phyloP scores from a whole-genome alignment of 352 stramenopile genomes.

The Pythium chondricola region DNA sequence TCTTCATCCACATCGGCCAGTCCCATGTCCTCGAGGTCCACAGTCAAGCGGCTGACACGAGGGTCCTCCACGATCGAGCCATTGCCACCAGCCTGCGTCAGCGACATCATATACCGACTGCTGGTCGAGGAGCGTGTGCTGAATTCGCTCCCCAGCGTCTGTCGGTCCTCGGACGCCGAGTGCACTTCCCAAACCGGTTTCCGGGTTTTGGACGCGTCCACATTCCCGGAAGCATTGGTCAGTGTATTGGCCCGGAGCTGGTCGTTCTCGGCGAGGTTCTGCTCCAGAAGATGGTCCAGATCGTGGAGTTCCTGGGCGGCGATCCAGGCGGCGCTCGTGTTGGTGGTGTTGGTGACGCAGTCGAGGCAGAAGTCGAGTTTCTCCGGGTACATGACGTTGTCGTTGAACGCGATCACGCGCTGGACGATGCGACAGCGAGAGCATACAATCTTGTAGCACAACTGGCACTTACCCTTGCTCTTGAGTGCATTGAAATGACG shows the following conservation, averaged over 20 bases:
- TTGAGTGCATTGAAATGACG: conserved; percentile 19
- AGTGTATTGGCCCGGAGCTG: neutral
- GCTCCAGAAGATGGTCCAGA: conserved; percentile 9
- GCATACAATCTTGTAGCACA: conserved; percentile 17
- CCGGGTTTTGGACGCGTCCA: conserved; percentile 5
- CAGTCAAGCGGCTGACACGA: neutral
- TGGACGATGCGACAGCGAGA: conserved; percentile 17
- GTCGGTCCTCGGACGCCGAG: conserved; percentile 15
- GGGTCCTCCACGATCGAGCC: neutral
- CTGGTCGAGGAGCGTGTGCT: conserved; percentile 12
- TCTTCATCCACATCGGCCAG: conserved; percentile 14
- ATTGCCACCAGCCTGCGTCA: conserved; percentile 5
- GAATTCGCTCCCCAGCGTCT: conserved; percentile 34
- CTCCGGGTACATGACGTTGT: conserved; percentile 40
- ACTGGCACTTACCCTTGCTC: conserved; percentile 18
- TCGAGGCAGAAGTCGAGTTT: conserved; percentile 68
- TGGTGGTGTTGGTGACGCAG: conserved; percentile 36
- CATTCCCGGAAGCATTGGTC: too few relatives aligned
- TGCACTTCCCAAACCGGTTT: conserved; percentile 14
- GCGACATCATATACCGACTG: conserved; percentile 11
- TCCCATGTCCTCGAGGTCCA: conserved; percentile 8
- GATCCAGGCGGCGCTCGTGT: conserved; percentile 45
- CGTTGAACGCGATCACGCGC: conserved; percentile 32
- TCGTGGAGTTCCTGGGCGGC: conserved; percentile 42
- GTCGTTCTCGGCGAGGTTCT: conserved; percentile 20